Evolutionary conservation across 2,329 filamentous ascomycete genomes (phyloP), one percentile per base, ranked within the genome.

Genomic region (Pseudogymnoascus verrucosus): DNA sequence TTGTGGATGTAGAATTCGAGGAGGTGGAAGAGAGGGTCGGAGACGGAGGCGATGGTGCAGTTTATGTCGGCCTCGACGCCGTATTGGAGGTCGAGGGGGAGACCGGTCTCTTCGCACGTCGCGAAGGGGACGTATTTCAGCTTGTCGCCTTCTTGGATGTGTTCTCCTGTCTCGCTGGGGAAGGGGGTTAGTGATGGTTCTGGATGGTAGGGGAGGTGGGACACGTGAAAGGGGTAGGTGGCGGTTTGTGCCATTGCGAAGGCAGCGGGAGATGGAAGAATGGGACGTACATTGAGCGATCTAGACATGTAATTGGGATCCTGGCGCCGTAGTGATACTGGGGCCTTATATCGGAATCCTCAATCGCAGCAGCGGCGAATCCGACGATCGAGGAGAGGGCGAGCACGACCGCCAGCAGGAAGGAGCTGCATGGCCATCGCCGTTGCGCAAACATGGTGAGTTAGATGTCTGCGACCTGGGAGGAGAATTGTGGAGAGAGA

Each of bases 1-100:
- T 89, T 92, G 82, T 98, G 95, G 75, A 98, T 88, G 82, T 98
- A 98, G 82, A 97, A 98, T 78, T 98, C 90, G 78, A 93, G 88
- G 61, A 93, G 84, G 77, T 95, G 90, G 81, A 91, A 95, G 81
- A 93, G 89, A 42, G 89, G 84, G 74, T 93, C 90, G 71, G 84
- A 82, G 70, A 93, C 82, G 77, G 90, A 83, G 72, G 88, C 80
- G 70, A 95, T 87, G 63, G 90, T 95, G 80, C 90, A 95, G 78
- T 93, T 93, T 69, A 91, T 77, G 74, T 96, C 92, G 77, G 77
- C 78, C 74, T 93, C 90, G 69, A 89, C 78, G 74, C 93, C 93
- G 78, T 96, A 98, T 75, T 85, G 83, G 74, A 99, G 88, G 71
- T 95, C 87, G 70, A 99, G 86, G 0, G 93, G 88, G 60, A 84